Base-by-base conservation (phyloP, 768 basidiomycete genomes). In the Daedalea quercina region DNA sequence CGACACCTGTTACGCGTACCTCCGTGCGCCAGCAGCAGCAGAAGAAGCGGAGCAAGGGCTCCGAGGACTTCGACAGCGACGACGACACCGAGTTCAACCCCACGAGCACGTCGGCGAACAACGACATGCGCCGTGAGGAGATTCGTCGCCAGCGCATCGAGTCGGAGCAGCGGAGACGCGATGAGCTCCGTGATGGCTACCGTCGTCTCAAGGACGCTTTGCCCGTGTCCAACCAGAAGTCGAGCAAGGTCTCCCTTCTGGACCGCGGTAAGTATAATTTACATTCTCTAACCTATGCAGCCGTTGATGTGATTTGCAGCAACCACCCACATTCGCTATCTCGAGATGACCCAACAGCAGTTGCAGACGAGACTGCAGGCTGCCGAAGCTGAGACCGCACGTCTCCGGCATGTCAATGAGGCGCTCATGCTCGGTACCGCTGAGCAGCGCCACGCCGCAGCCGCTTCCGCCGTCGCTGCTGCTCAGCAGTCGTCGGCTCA, bases 131-230 rank as follows among this genome's bases (percentile, higher is more conserved):
- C 70, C 87, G 90, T 65, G 90, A 93, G 76, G 88, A 89, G 52
- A 89, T 93, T 63, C 88, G 90, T 67, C 83, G 84, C 66, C 90
- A 92, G 74, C 88, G 90, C 71, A 93, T 93, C 74, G 90, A 93
- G 76, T 91, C 90, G 23, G 90, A 93, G 75, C 89, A 94, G 76
- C 77, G 91, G 60, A 80, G 93, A 60, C 82, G 93, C 35, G 91
- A 94, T 63, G 93, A 95, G 71, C 87, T 95, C 66, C 78, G 93
- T 52, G 92, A 95, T 53, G 92, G 90, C 55, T 95, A 94, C 71
- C 81, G 85, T 61, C 81, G 87, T 54, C 84, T 95, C 73, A 92
- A 91, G 80, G 87, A 91, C 63, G 86, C 85, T 52, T 84, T 95
- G 61, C 93, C 93, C 25, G 77, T 85, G 54, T 88, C 86, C 44